Conservation (phyloP, 2,329 filamentous ascomycete genomes). For the Exophiala oligosperma region DNA sequence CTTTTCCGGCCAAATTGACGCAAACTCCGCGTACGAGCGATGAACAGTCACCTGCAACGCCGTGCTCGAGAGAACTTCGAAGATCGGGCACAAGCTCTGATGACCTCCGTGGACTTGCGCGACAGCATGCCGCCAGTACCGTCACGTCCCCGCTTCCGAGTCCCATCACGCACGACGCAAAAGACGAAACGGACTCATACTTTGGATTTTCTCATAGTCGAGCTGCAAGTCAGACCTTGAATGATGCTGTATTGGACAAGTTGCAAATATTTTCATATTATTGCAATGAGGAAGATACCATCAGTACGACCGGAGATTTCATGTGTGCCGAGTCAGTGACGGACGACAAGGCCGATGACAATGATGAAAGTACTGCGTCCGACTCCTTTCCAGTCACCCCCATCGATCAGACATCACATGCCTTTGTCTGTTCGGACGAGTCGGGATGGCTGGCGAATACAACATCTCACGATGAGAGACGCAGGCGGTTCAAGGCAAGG, state of each 20-base stretch:
- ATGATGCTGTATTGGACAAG: slow-evolving; percentile 20
- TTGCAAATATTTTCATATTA: slow-evolving; percentile 27
- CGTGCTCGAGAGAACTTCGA: slow-evolving; percentile 10
- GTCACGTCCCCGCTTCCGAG: slow-evolving; percentile 19
- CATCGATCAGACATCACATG: background rate
- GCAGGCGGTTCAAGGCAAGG: slow-evolving; percentile 19
- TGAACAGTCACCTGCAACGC: background rate
- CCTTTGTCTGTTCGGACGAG: slow-evolving; percentile 16
- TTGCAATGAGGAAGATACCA: slow-evolving; percentile 6
- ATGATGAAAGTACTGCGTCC: slow-evolving; percentile 13
- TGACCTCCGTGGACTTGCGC: slow-evolving; percentile 17
- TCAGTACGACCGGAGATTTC: background rate
- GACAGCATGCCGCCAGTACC: slow-evolving; percentile 1
- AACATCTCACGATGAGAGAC: slow-evolving; percentile 17
- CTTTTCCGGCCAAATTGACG: slow-evolving; percentile 11
- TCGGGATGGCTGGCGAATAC: slow-evolving; percentile 26
- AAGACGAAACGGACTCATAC: background rate
- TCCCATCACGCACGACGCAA: slow-evolving; percentile 8
- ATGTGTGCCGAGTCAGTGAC: background rate
- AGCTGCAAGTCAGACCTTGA: background rate
- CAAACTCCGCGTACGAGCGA: slow-evolving; percentile 6
- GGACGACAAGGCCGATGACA: slow-evolving; percentile 3
- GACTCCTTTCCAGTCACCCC: slow-evolving; percentile 19
- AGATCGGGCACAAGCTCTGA: slow-evolving; percentile 18
- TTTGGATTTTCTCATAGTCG: slow-evolving; percentile 11